Evolutionary conservation across 225 moss, liverwort and hornwort genomes (phyloP), one percentile per base, ranked within the genome.

Genomic region (Pleurozium schreberi): DNA sequence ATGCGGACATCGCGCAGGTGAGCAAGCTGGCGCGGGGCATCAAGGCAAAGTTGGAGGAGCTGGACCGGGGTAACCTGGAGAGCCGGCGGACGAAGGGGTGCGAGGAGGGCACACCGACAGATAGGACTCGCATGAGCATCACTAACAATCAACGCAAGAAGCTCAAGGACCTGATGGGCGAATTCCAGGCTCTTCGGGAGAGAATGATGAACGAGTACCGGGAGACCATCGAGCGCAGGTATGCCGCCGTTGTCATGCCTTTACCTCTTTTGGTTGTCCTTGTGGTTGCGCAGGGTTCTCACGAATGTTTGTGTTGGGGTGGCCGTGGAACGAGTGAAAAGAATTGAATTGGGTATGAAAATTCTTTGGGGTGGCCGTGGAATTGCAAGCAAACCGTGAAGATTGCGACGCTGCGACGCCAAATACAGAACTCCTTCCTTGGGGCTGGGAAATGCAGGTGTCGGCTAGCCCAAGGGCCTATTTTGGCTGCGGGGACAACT

Each of bases 211-310:
- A 89, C 53, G 94, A 94, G 90, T 94, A 94, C 84, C 90, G 84
- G 86, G 94, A 94, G 77, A 94, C 94, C 47, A 75, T 94, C 50
- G 94, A 94, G 89, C 93, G 93, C 84, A 94, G 94, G 94, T 93
- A 87, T 55, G 68, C 40, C 59, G 31, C 31, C 36, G 21, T 36
- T 27, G 42, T 64, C 63, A 7, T 28, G 75, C 55, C 64, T 62
- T 28, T 10, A 30, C 50, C 34, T 89, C 11, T 55, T 60, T 71
- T n/a, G n/a, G n/a, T n/a, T n/a, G n/a, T n/a, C n/a, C n/a, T 33
- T 10, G 26, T 82, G 30, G 12, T 69, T 70, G 40, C 26, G 89
- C 59, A 68, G 88, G 26, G 8, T 40, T 50, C 25, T 53, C 65
- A 13, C 26, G 76, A 88, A 55, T 76, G 71, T 21, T 69, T 36